Evolutionary conservation across 495 filamentous ascomycete genomes (phyloP).

Genomic region (Oleoguttula mirabilis): DNA sequence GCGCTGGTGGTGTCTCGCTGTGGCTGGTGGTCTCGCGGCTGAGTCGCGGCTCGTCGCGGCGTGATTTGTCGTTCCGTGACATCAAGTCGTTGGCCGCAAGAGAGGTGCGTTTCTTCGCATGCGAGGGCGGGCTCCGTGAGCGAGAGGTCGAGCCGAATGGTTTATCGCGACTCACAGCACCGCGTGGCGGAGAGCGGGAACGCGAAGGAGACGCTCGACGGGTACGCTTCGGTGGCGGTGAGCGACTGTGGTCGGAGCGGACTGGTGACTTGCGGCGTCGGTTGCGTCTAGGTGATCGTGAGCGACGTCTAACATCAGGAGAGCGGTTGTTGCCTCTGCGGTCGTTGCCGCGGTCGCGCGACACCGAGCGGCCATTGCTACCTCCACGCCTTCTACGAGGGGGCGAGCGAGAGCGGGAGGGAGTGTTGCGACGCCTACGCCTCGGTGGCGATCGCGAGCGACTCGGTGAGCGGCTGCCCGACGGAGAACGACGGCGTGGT

Average conservation of each 20-base stretch:
- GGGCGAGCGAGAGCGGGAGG: slow-evolving; percentile 17
- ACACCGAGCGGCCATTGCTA: slow-evolving; percentile 6
- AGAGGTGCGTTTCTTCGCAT: slow-evolving; percentile 3
- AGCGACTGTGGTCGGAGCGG: slow-evolving; percentile 24
- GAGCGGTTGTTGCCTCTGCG: slow-evolving; percentile 15
- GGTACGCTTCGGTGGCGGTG: slow-evolving; percentile 32
- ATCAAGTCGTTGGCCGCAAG: slow-evolving; percentile 10
- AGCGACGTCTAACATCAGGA: slow-evolving; percentile 40
- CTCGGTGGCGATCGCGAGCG: slow-evolving; percentile 20
- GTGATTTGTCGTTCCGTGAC: slow-evolving; percentile 1
- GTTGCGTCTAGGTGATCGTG: slow-evolving; percentile 47
- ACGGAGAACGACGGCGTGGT: slow-evolving; percentile 12
- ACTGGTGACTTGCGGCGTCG: slow-evolving; percentile 28
- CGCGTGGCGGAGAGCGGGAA: slow-evolving; percentile 4
- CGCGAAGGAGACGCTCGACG: slow-evolving; percentile 6
- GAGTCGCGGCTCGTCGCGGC: slow-evolving; percentile 6
- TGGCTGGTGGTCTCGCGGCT: no score
- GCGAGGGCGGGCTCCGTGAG: background rate
- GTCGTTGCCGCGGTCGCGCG: slow-evolving; percentile 14
- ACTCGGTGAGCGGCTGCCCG: slow-evolving; percentile 5
- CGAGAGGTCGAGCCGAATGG: background rate
- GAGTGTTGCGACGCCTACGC: slow-evolving; percentile 17
- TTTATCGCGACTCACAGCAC: background rate
- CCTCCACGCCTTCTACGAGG: slow-evolving; percentile 11
- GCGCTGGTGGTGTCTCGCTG: no score